Evolutionary conservation across 2,329 filamentous ascomycete species (phyloP), one percentile per base, ranked within the genome.

Genomic region (Penicillium italicum): DNA sequence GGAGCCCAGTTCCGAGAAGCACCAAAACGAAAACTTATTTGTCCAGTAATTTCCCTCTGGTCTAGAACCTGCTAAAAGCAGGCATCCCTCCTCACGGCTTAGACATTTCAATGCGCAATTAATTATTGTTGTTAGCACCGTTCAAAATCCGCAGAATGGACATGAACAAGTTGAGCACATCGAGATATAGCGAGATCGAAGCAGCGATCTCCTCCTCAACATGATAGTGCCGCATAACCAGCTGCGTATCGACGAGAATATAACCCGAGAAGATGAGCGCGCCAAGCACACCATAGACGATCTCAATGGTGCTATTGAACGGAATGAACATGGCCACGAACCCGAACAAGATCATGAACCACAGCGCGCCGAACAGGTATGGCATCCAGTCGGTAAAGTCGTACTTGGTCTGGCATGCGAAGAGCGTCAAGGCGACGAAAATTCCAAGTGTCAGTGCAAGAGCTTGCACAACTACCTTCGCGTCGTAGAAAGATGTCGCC

Each of bases 311-410:
- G 72, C 85, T 91, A 74, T 81, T 89, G 74, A 88, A 84, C 4
- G 91, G 92, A 77, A 99, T 87, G 81, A 97, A 97, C 63, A 85
- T 83, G 62, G 87, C 82, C 83, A 97, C 91, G 80, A 99, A 94
- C 48, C 94, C 90, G 71, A 97, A 97, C 38, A 99, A 80, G 60
- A 99, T 82, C 56, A 97, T 77, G 7, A 89, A 87, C 94, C 94
- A 97, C 18, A 99, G 82, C 0, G 82, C 87, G 56, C 92, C 92
- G 68, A 95, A 95, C 4, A 97, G 84, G 72, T 97, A 97, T 18
- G 94, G 93, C 80, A 93, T 90, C 93, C 94, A 99, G 62, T 85
- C 88, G 1, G 93, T 97, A 73, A 99, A 99, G 79, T 99, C 94
- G 72, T 99, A 99, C 74, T 95, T 96, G 62, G 89, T 90, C 80